Evolutionary conservation across 2,329 filamentous ascomycete genomes (phyloP).

Genomic region (Colletotrichum tofieldiae): DNA sequence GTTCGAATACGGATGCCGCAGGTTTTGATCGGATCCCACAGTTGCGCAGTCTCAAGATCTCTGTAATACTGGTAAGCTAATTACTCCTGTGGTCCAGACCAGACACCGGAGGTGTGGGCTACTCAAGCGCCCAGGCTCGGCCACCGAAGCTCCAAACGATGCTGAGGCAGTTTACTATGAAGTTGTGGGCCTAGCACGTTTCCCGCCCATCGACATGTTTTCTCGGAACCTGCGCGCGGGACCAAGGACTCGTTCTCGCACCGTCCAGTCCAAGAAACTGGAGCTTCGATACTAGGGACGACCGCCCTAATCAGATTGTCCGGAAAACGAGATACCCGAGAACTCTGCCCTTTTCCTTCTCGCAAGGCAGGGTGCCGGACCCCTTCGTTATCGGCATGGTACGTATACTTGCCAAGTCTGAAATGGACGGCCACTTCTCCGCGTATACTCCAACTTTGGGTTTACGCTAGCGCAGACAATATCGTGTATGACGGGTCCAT

Average conservation of each 20-base stretch:
- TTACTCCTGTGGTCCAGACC: neutral
- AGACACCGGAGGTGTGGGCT: neutral
- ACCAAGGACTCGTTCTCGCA: neutral
- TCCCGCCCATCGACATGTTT: neutral
- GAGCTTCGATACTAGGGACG: neutral
- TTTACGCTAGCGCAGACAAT: slow-evolving; percentile 5
- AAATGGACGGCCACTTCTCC: slow-evolving; percentile 15
- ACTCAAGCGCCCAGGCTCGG: neutral
- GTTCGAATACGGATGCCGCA: neutral
- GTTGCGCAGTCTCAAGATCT: neutral
- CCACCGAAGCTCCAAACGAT: neutral
- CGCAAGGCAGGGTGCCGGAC: slow-evolving; percentile 28
- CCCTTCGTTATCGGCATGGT: neutral
- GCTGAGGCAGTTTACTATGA: neutral
- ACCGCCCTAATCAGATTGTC: slow-evolving; percentile 13
- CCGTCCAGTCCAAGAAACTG: slow-evolving; percentile 19
- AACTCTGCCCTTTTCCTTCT: neutral
- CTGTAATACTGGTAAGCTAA: neutral
- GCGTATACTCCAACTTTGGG: slow-evolving; percentile 21
- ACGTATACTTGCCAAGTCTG: neutral
- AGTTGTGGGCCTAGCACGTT: no score
- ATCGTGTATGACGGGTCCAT: neutral
- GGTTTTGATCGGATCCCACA: neutral
- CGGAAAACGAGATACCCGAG: slow-evolving; percentile 14
- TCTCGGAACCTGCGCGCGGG: neutral